phyloP scores from a whole-genome alignment of 345 rosid species.

The Brassica juncea region DNA sequence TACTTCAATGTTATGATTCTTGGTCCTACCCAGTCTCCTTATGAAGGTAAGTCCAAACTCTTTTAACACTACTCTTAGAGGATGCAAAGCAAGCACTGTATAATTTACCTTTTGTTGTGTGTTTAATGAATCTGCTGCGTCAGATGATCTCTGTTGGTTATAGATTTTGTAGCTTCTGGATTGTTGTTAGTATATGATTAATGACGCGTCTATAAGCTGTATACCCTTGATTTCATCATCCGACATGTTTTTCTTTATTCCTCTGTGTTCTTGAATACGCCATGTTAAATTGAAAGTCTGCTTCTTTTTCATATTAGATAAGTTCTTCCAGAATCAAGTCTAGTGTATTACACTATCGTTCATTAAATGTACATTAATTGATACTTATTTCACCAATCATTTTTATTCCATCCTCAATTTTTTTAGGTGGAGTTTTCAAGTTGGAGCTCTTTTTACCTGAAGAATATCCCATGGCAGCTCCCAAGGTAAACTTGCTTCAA shows the following conservation, averaged over 20 bases:
- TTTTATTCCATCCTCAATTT: slow-evolving; percentile 13
- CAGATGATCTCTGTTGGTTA: no score
- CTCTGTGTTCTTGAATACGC: no score
- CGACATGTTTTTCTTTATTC: no score
- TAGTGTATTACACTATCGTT: neutral
- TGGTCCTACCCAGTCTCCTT: slow-evolving; percentile 96
- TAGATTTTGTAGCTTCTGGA: no score
- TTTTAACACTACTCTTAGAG: neutral
- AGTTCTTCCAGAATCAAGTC: no score
- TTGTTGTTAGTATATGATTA: no score
- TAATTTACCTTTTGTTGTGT: no score
- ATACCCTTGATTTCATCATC: no score
- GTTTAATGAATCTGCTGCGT: no score
- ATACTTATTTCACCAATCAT: neutral
- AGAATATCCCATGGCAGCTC: slow-evolving; percentile 99
- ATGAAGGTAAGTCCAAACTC: slow-evolving; percentile 61
- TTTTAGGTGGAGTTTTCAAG: slow-evolving; percentile 91
- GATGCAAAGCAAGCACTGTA: neutral
- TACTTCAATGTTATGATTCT: slow-evolving; percentile 98
- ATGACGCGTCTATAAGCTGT: no score
- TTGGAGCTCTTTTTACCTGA: slow-evolving; percentile 98
- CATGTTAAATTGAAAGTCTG: no score
- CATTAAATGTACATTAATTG: neutral
- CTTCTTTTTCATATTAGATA: no score
- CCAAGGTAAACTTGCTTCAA: slow-evolving; percentile 61